Evolutionary conservation across 2,329 filamentous ascomycete species (phyloP).

Genomic region (Calonectria multiphialidica): DNA sequence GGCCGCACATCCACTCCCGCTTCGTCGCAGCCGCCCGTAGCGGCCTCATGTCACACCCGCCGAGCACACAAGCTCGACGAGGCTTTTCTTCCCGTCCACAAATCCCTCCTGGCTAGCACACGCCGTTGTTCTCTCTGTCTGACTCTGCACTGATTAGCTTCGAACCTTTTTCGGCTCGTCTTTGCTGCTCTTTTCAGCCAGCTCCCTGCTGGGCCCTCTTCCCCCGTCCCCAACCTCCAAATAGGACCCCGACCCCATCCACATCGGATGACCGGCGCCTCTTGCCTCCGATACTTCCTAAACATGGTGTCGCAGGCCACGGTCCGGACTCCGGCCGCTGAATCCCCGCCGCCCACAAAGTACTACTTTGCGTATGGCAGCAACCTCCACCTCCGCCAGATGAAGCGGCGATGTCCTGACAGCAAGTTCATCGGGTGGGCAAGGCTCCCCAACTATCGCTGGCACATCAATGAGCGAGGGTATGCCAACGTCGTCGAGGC

Average conservation of each 20-base stretch:
- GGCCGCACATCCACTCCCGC: conserved; percentile 20
- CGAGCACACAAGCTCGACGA: conserved; percentile 11
- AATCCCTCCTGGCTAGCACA: conserved; percentile 11
- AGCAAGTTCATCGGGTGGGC: conserved; percentile 55
- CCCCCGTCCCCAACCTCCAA: conserved; percentile 11
- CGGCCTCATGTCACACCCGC: conserved; percentile 5
- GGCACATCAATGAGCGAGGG: conserved; percentile 62
- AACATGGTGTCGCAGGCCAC: conserved; percentile 38
- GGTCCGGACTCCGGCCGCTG: conserved; percentile 28
- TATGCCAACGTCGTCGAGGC: conserved; percentile 57
- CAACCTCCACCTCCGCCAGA: conserved; percentile 59
- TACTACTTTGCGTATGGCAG: conserved; percentile 62
- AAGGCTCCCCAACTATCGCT: conserved; percentile 53
- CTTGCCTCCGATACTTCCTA: conserved; percentile 36
- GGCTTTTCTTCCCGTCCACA: conserved; percentile 11
- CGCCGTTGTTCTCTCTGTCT: conserved; percentile 1
- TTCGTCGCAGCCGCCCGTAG: not conserved
- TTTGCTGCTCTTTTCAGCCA: conserved; percentile 8
- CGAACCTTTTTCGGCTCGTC: conserved; percentile 1
- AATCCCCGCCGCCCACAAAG: conserved; percentile 40
- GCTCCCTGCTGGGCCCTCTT: not conserved
- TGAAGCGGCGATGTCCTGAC: conserved; percentile 57
- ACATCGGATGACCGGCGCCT: conserved; percentile 39
- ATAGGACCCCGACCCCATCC: not conserved
- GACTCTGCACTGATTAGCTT: not conserved